Base-by-base conservation (phyloP, 495 filamentous ascomycete species). In the Aspergillus steynii region DNA sequence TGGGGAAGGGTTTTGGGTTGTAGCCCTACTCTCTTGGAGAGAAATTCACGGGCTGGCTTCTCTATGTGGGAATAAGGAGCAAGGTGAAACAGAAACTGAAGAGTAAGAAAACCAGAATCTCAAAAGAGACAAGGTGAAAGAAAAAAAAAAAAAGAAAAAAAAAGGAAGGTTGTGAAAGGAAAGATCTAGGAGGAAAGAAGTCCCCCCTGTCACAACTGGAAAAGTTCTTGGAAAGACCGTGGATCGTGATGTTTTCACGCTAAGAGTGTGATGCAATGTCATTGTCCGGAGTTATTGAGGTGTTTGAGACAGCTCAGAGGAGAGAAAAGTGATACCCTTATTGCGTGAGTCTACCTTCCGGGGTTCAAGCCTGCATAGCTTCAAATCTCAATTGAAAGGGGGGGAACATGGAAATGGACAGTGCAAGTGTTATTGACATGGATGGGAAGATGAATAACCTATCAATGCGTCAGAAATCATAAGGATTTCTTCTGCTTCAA, bases 301-400 rank as follows among this genome's bases (percentile, higher is more conserved):
- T 78, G 75, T 75, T 75, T 77, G 74, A 71, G 74, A 76, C 77
- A 78, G 66, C 75, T 77, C 74, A 72, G 72, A 73, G 74, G 71
- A 77, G 74, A 74, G 73, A 78, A 79, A 79, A 78, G 71, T 79
- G 77, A 80, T 80, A 80, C 77, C 76, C 78, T 79, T 78, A 73
- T 71, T 75, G 74, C 74, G 75, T 71, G 73, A 73, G 73, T 79
- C 73, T 76, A 72, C 73, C 73, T 74, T 71, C 68, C 64, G 69
- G 70, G 69, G 68, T 74, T 68, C 65, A 70, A 74, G 70, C 73
- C 71, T 76, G 71, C 70, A 71, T 71, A 72, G 72, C 68, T 74
- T 73, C 69, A 69, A 69, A 63, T 71, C 69, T 71, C 68, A 65
- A 72, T 60, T 47, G 57, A 63, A 62, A 42, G 37, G 37, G 14